These are phyloP conservation scores for Penicillium hesseltinei DNA, from an alignment of 2,329 filamentous ascomycete species.

Conservation along the genomic window DNA sequence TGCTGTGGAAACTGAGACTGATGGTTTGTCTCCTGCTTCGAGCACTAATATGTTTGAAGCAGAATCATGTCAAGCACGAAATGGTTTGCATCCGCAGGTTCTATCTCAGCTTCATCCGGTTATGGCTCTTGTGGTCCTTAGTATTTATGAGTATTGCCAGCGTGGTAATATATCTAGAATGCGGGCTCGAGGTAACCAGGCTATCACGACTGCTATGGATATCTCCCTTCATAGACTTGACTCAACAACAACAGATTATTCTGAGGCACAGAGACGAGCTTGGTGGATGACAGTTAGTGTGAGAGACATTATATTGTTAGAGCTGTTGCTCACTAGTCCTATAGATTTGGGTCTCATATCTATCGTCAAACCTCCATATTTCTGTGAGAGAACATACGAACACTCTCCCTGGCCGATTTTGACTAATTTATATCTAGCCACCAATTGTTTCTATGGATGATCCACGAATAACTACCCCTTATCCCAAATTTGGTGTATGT, in stretches of 20 bases:
- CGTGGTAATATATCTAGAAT: slow-evolving; percentile 24
- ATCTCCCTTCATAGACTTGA: slow-evolving; percentile 21
- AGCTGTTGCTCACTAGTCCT: background rate
- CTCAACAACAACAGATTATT: slow-evolving; percentile 2
- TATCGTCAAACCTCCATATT: slow-evolving; percentile 21
- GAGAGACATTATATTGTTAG: background rate
- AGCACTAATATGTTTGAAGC: background rate
- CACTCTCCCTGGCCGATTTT: background rate
- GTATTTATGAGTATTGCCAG: slow-evolving; percentile 27
- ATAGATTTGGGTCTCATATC: slow-evolving; percentile 21
- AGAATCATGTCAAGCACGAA: background rate
- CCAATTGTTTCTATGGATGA: slow-evolving; percentile 23
- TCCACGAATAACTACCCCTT: slow-evolving; percentile 25
- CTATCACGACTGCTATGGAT: slow-evolving; percentile 29
- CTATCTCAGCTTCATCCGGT: slow-evolving; percentile 18
- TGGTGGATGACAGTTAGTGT: slow-evolving; percentile 30
- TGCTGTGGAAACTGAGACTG: slow-evolving; percentile 16
- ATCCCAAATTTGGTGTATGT: slow-evolving; percentile 19
- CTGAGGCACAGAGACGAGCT: slow-evolving; percentile 23
- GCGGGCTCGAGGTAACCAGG: slow-evolving; percentile 25
- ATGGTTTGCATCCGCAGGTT: slow-evolving; percentile 15
- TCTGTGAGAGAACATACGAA: slow-evolving; percentile 10
- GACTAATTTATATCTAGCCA: slow-evolving; percentile 7
- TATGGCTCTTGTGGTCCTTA: slow-evolving; percentile 22
- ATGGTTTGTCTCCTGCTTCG: slow-evolving; percentile 3